Evolutionary conservation across 2,329 filamentous ascomycete genomes (phyloP).

Genomic region (Exserohilum turcica): DNA sequence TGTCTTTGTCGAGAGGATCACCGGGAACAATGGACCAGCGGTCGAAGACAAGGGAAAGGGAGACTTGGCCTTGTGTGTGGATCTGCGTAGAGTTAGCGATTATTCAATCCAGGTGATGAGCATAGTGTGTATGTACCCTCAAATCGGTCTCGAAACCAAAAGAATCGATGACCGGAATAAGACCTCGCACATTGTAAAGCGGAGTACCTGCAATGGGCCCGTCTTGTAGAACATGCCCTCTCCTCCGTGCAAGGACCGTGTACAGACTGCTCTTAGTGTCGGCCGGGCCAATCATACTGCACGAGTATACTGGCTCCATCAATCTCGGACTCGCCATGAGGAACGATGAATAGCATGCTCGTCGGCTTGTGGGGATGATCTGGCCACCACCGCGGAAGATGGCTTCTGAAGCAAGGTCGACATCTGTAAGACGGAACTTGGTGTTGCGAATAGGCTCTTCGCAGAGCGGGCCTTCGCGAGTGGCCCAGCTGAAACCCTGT

Average conservation of each 20-base stretch:
- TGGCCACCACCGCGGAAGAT: constrained; percentile 96
- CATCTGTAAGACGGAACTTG: constrained; percentile 95
- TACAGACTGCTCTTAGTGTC: constrained; percentile 88
- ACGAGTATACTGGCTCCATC: constrained; percentile 95
- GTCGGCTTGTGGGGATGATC: constrained; percentile 91
- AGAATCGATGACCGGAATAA: constrained; percentile 94
- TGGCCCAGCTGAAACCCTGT: constrained; percentile 96
- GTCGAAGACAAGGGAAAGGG: constrained; percentile 90
- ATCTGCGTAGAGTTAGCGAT: constrained; percentile 56
- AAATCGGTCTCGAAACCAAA: constrained; percentile 99
- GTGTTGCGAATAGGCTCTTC: constrained; percentile 99
- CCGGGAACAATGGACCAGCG: constrained; percentile 95
- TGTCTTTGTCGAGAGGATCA: constrained; percentile 87
- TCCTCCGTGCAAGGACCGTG: constrained; percentile 83
- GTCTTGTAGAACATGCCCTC: constrained; percentile 93
- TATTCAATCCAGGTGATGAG: constrained; percentile 3
- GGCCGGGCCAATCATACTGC: constrained; percentile 89
- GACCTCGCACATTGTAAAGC: constrained; percentile 85
- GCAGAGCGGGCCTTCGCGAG: constrained; percentile 91
- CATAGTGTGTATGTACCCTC: constrained; percentile 50
- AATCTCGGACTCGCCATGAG: constrained; percentile 94
- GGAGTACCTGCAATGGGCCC: constrained; percentile 93
- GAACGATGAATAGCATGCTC: constrained; percentile 94
- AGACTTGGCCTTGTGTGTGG: constrained; percentile 91
- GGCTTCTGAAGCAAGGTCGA: constrained; percentile 82